These are phyloP conservation scores for Melanogaster broomeanus DNA, from an alignment of 768 basidiomycete genomes.

Conservation along the genomic window DNA sequence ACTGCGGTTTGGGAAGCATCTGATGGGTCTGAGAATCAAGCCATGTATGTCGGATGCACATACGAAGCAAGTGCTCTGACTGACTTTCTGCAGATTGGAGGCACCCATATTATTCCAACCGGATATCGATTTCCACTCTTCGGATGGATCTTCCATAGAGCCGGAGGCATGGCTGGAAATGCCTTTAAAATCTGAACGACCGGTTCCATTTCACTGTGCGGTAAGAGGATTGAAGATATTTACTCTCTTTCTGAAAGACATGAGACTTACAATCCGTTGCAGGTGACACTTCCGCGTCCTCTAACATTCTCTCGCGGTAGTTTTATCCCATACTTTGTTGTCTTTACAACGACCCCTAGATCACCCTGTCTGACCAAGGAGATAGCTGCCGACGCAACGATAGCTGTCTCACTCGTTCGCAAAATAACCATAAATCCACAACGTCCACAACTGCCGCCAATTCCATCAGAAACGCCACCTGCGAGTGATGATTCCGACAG, in stretches of 20 bases:
- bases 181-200: slow-evolving; percentile 61
- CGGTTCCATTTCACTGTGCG: slow-evolving; percentile 64
- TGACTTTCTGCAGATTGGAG: slow-evolving; percentile 48
- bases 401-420: slow-evolving; percentile 65
- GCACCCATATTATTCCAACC: slow-evolving; percentile 65
- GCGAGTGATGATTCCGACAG: slow-evolving; percentile 46
- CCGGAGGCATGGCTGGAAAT: slow-evolving; percentile 68
- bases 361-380: slow-evolving; percentile 57
- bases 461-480: slow-evolving; percentile 51
- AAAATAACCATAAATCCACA: slow-evolving; percentile 54
- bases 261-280: slow-evolving; percentile 3
- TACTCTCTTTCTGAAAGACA: neutral
- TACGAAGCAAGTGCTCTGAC: neutral
- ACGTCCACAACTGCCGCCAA: slow-evolving; percentile 40
- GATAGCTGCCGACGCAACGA: slow-evolving; percentile 70
- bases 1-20: slow-evolving; percentile 59
- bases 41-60: slow-evolving; percentile 45
- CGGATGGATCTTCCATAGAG: slow-evolving; percentile 45
- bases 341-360: slow-evolving; percentile 66
- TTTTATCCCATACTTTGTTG: slow-evolving; percentile 71
- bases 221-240: slow-evolving; percentile 39
- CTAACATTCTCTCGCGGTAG: slow-evolving; percentile 60
- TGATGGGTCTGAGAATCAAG: slow-evolving; percentile 43
- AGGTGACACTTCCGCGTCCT: slow-evolving; percentile 65
- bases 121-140: slow-evolving; percentile 58